Evolutionary conservation across 2,329 filamentous ascomycete species (phyloP).

Genomic region (Microdochium bolleyi): DNA sequence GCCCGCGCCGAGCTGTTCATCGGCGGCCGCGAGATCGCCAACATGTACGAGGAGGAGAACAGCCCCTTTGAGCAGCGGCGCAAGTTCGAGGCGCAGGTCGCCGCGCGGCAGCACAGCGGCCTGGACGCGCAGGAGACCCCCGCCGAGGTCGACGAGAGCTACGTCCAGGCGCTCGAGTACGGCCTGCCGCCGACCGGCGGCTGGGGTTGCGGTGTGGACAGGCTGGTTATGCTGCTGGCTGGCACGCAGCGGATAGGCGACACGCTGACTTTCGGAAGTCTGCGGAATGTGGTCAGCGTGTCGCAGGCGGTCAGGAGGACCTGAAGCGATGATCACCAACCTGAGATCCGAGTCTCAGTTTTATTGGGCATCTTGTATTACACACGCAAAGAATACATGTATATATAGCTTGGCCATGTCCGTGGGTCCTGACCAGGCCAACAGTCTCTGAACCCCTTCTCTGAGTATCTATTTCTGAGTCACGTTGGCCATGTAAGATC

Average conservation of each 20-base stretch:
- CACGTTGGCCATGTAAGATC: too few relatives aligned
- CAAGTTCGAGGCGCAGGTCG: conserved; percentile 61
- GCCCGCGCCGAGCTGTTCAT: conserved; percentile 84
- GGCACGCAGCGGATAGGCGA: conserved; percentile 74
- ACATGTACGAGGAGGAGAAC: conserved; percentile 98
- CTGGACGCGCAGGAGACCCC: conserved; percentile 36
- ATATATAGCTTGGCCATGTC: too few relatives aligned
- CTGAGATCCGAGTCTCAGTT: too few relatives aligned
- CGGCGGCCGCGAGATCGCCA: conserved; percentile 73
- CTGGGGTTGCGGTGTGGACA: conserved; percentile 91
- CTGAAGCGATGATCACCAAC: too few relatives aligned
- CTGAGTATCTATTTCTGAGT: too few relatives aligned
- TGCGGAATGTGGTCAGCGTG: conserved; percentile 59
- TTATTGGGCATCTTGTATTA: too few relatives aligned
- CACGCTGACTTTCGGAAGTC: conserved; percentile 78
- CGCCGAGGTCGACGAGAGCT: conserved; percentile 64
- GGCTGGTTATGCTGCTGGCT: conserved; percentile 84
- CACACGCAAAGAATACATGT: too few relatives aligned
- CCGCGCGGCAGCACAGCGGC: conserved; percentile 28
- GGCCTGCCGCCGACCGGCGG: conserved; percentile 93
- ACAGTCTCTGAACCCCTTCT: too few relatives aligned
- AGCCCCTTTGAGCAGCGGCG: conserved; percentile 76
- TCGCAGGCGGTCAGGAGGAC: conserved; percentile 19
- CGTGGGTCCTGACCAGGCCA: too few relatives aligned
- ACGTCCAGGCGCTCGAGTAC: conserved; percentile 76